Evolutionary conservation across 805 yeast genomes (phyloP).

Genomic region (Dipodascus albidus): DNA sequence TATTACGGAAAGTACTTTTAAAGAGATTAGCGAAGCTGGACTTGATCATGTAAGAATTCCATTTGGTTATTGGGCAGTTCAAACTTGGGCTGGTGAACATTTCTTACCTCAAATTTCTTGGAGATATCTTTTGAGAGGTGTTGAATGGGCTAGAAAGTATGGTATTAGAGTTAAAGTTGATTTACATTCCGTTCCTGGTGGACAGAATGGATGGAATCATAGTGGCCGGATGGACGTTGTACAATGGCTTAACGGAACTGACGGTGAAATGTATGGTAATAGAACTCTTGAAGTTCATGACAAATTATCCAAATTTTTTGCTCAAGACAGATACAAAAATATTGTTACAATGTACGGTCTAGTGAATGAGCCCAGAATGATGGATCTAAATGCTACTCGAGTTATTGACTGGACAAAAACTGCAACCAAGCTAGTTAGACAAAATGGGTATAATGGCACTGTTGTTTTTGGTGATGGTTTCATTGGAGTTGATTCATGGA

Average conservation of each 20-base stretch:
- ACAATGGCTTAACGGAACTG: conserved; percentile 32
- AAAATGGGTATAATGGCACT: conserved; percentile 38
- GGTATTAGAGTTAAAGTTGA: conserved; percentile 63
- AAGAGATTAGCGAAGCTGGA: conserved; percentile 45
- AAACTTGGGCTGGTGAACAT: conserved; percentile 29
- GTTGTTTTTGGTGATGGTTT: conserved; percentile 72
- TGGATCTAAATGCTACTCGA: conserved; percentile 41
- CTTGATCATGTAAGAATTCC: conserved; percentile 70
- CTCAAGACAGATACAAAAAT: conserved; percentile 46
- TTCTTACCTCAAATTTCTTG: conserved; percentile 52
- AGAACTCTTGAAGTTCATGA: conserved; percentile 42
- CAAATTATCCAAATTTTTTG: conserved; percentile 50
- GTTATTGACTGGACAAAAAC: conserved; percentile 44
- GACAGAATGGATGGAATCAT: conserved; percentile 81
- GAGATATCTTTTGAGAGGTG: conserved; percentile 48
- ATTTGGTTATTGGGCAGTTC: conserved; percentile 74
- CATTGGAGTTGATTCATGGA: conserved; percentile 49
- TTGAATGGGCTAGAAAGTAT: conserved; percentile 53
- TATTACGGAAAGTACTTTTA: conserved; percentile 58
- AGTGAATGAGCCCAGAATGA: conserved; percentile 59
- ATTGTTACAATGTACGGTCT: conserved; percentile 70
- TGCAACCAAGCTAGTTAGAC: conserved; percentile 44
- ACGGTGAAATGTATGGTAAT: conserved; percentile 31
- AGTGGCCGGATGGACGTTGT: conserved; percentile 49
- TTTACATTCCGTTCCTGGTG: conserved; percentile 73